A percentile compares a stretch with the other conserved stretches of the same genome.
These are phyloP conservation scores for Claviceps sp. DNA, from an alignment of 2,329 filamentous ascomycete species.

Conservation along the genomic window DNA sequence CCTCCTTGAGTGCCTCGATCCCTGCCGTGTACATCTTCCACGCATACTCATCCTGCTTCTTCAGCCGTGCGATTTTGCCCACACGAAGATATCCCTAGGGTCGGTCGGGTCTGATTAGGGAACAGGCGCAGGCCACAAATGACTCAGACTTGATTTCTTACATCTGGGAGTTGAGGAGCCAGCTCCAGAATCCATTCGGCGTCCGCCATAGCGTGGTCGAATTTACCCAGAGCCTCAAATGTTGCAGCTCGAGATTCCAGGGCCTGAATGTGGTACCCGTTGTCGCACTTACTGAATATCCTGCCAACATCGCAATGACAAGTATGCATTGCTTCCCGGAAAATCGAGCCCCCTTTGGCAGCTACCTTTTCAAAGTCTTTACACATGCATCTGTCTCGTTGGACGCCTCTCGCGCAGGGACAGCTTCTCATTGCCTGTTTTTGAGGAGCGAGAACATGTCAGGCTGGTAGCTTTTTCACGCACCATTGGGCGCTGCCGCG, in stretches of 20 bases:
- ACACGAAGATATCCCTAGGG: too few species aligned
- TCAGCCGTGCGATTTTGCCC: too few species aligned
- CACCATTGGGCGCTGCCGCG: too few species aligned
- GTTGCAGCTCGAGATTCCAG: conserved; percentile 28
- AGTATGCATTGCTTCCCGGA: conserved; percentile 27
- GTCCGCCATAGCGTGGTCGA: conserved; percentile 24
- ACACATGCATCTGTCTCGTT: conserved; percentile 12
- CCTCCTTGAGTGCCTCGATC: too few species aligned
- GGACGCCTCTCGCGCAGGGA: conserved; percentile 19
- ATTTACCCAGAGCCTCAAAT: conserved; percentile 24
- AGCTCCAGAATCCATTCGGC: conserved; percentile 31
- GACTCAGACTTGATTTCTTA: too few species aligned
- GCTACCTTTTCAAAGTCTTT: conserved; percentile 21
- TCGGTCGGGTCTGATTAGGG: too few species aligned
- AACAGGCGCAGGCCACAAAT: too few species aligned
- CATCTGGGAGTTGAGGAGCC: conserved; percentile 21
- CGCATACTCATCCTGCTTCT: too few species aligned
- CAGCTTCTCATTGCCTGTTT: conserved; percentile 24
- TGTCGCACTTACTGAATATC: conserved; percentile 26
- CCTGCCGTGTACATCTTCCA: too few species aligned
- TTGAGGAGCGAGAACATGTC: not conserved
- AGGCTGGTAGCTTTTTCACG: not conserved
- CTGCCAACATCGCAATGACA: conserved; percentile 24
- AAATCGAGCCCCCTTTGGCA: conserved; percentile 21
- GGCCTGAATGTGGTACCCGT: conserved; percentile 24